Conservation (phyloP, 768 basidiomycete genomes). For the Tricholoma matsutake region DNA sequence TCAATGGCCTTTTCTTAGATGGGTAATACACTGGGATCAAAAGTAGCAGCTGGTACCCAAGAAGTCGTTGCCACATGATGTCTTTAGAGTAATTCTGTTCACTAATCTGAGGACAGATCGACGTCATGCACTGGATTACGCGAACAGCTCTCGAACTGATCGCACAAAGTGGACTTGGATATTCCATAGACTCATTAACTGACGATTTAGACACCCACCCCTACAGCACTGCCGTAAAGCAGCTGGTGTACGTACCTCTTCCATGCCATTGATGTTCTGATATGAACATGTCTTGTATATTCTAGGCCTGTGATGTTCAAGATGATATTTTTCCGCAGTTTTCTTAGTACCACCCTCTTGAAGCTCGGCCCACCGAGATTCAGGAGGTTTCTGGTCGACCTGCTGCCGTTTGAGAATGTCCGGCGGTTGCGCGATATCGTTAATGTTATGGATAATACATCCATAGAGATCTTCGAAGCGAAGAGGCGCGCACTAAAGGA, state of each 20-base stretch:
- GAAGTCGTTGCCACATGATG: constrained; percentile 1
- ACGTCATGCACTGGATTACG: constrained; percentile 19
- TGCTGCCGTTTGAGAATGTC: constrained; percentile 9
- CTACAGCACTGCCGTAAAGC: constrained; percentile 12
- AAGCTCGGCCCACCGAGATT: neutral
- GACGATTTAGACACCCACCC: constrained; percentile 12
- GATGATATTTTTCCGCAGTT: constrained; percentile 5
- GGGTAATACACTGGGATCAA: constrained; percentile 3
- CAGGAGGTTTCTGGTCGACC: constrained; percentile 11
- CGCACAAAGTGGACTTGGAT: constrained; percentile 18
- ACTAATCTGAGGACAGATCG: constrained; percentile 8
- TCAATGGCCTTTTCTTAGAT: neutral
- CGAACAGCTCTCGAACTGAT: constrained; percentile 20
- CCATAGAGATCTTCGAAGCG: constrained; percentile 9
- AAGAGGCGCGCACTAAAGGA: neutral
- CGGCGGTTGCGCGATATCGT: constrained; percentile 12
- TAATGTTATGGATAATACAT: constrained; percentile 11
- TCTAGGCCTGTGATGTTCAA: constrained; percentile 9
- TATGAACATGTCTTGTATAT: neutral
- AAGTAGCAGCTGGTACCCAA: constrained; percentile 8
- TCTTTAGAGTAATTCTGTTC: neutral
- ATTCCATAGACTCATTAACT: constrained; percentile 14
- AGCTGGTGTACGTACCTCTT: constrained; percentile 2
- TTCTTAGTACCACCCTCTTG: neutral
- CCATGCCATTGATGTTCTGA: neutral